Evolutionary conservation across 2,329 filamentous ascomycete genomes (phyloP).

Genomic region (Alternaria dauci): DNA sequence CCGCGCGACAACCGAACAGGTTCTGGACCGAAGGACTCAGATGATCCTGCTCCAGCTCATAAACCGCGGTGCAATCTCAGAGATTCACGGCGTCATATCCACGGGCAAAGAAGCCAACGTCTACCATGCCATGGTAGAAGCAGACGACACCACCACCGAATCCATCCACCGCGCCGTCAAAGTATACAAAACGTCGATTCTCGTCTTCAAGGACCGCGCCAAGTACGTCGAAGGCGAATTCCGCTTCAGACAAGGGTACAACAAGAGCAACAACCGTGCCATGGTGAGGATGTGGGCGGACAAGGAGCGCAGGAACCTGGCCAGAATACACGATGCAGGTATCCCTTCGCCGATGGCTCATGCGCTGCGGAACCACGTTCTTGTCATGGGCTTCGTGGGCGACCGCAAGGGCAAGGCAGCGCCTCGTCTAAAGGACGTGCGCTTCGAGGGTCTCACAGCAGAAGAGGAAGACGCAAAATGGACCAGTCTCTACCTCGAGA

Average conservation of each 20-base stretch:
- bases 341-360: constrained; percentile 93
- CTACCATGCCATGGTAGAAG: constrained; percentile 81
- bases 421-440: constrained; percentile 87
- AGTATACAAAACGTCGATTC: constrained; percentile 97
- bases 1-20: constrained; percentile 91
- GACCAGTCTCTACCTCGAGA: constrained; percentile 79
- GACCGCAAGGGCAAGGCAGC: constrained; percentile 87
- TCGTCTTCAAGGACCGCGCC: constrained; percentile 97
- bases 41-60: constrained; percentile 98
- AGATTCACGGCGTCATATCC: constrained; percentile 93
- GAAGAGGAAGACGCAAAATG: constrained; percentile 70
- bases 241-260: constrained; percentile 87
- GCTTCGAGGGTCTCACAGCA: constrained; percentile 70
- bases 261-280: constrained; percentile 91
- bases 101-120: constrained; percentile 99
- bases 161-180: constrained; percentile 87
- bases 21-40: constrained; percentile 89
- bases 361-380: constrained; percentile 88
- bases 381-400: constrained; percentile 94
- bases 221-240: constrained; percentile 96
- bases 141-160: constrained; percentile 46
- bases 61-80: constrained; percentile 86
- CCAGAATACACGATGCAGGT: constrained; percentile 80
- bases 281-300: constrained; percentile 99
- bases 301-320: constrained; percentile 95